These are phyloP conservation scores for Silene noctiflora DNA, from an alignment of 179 eudicot species.

Conservation along the genomic window DNA sequence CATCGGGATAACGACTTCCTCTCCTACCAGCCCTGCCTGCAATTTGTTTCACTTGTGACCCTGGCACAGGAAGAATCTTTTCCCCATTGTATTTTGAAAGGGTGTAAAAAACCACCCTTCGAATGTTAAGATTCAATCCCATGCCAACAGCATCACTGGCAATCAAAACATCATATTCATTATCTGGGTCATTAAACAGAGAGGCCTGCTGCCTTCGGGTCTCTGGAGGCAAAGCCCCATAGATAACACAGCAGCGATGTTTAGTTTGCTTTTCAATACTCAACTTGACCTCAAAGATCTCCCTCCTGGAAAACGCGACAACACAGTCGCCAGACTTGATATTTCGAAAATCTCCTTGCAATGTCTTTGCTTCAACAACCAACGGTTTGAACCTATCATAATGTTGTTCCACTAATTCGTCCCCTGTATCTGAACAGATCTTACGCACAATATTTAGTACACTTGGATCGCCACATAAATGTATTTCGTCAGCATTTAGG, in stretches of 20 bases:
- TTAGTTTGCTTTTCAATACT: conserved; percentile 77
- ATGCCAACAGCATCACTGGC: conserved; percentile 97
- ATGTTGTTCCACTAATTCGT: conserved; percentile 65
- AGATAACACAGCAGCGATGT: conserved; percentile 84
- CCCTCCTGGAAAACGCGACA: conserved; percentile 90
- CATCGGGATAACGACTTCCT: conserved; percentile 86
- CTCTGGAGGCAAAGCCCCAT: conserved; percentile 92
- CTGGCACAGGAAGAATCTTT: conserved; percentile 66
- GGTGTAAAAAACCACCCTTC: conserved; percentile 60
- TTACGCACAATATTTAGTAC: conserved; percentile 65
- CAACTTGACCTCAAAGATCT: conserved; percentile 81
- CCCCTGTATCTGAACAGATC: conserved; percentile 72
- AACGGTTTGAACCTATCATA: conserved; percentile 79
- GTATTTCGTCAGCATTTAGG: conserved; percentile 82
- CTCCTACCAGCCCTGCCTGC: conserved; percentile 92
- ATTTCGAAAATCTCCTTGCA: conserved; percentile 65
- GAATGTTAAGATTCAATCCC: conserved; percentile 84
- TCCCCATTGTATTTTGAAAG: conserved; percentile 86
- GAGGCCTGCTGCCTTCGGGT: conserved; percentile 82
- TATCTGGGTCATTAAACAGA: conserved; percentile 68
- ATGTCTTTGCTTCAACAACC: conserved; percentile 87
- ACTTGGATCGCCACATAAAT: conserved; percentile 89
- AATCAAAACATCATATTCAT: conserved; percentile 73
- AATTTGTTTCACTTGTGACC: conserved; percentile 88
- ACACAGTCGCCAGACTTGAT: conserved; percentile 81